A percentile compares a stretch with the other conserved stretches of the same genome.
These are phyloP conservation scores for Vitis riparia DNA, from an alignment of 164 flowering plant species.

Conservation along the genomic window DNA sequence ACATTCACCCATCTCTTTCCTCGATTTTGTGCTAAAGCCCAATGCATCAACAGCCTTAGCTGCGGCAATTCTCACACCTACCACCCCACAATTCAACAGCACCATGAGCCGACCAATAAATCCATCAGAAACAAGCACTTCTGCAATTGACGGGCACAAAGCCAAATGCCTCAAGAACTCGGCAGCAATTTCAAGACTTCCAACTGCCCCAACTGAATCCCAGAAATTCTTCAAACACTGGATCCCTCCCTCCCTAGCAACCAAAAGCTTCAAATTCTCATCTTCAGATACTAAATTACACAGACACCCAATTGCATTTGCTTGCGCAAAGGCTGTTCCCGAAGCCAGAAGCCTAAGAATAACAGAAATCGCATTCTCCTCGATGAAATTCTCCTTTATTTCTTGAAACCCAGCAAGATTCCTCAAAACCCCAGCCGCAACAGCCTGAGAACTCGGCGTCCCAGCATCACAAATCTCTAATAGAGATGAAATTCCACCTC, in stretches of 20 bases:
- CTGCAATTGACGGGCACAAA: conserved; percentile 44
- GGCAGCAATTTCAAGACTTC: conserved; percentile 58
- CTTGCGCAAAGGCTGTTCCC: conserved; percentile 72
- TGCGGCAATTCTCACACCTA: conserved; percentile 60
- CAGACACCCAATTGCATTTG: conserved; percentile 76
- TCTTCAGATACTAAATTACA: conserved; percentile 56
- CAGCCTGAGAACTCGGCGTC: conserved; percentile 74
- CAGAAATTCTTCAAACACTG: conserved; percentile 68
- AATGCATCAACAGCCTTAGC: conserved; percentile 58
- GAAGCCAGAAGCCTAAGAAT: conserved; percentile 54
- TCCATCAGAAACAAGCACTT: conserved; percentile 54
- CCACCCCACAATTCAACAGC: conserved; percentile 48
- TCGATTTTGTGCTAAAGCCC: conserved; percentile 43
- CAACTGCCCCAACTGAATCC: conserved; percentile 49
- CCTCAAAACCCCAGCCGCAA: conserved; percentile 77
- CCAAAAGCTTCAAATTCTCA: conserved; percentile 54
- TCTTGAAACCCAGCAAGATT: conserved; percentile 65
- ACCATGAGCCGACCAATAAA: conserved; percentile 45
- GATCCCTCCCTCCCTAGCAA: conserved; percentile 68
- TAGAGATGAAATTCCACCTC: conserved; percentile 80
- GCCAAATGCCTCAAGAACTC: conserved; percentile 53
- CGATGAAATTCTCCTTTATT: conserved; percentile 59
- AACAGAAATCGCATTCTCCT: conserved; percentile 63
- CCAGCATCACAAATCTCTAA: conserved; percentile 77
- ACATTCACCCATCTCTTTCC: conserved; percentile 71